Evolutionary conservation across 768 basidiomycete genomes (phyloP), one percentile per base, ranked within the genome.

Genomic region (Dacryopinax primogenitus): DNA sequence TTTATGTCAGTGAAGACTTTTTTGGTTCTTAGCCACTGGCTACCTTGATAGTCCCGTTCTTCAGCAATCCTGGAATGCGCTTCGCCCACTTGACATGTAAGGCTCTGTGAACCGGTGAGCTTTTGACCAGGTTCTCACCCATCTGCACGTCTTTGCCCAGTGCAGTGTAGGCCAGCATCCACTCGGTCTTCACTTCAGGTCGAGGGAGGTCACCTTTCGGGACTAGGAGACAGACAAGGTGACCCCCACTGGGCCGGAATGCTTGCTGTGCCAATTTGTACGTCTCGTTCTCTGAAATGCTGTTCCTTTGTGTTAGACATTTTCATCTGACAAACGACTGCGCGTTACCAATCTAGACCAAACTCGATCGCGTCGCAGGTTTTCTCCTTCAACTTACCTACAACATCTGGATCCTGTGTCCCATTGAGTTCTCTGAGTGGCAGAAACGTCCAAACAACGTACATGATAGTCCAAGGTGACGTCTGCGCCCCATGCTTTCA

Each of bases 401-500:
- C 18, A 3, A 58, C 51, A 30, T 58, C 51, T 7, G 51, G 51
- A 18, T 58, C 51, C 51, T 58, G 30, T 32, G 11, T 30, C 13
- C 51, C 26, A 9, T 18, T 58, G 4, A 58, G 3, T 26, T 32
- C 26, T 28, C 12, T 47, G 45, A 26, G 26, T 30, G 51, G 3
- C 51, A 58, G 6, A 7, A 15, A 6, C 3, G 41, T 6, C 7
- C 3, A n/a, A 6, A 44, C 18, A 23, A 23, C 51, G 4, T 58
- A 58, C 51, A 32, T 30, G 11, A 66, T 76, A 71, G 66, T 80
- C 78, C 65, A 79, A 76, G 3, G 78, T 76, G 2, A 73, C 75
- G 34, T 77, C 74, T 0, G 81, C 82, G 2, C 82, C 81, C 9
- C 79, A 70, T 1, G 70, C 66, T 44, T 74, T 75, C 21, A 81